Evolutionary conservation across 116 monocot genomes (phyloP), one percentile per base, ranked within the genome.

Genomic region (Posidonia oceanica): DNA sequence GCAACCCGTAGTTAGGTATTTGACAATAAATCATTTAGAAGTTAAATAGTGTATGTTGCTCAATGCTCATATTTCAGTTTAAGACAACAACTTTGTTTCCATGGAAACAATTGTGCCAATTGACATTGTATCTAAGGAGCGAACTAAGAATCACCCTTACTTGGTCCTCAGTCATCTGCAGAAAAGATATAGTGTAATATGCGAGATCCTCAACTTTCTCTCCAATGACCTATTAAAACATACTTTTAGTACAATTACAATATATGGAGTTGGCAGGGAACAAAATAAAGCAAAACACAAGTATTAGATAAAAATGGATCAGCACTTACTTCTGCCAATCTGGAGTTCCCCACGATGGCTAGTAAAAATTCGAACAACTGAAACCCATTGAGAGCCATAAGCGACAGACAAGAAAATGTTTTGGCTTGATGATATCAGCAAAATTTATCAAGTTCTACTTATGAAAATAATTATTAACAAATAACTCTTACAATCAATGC

Each of bases 131-230:
- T 48, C 48, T 48, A 68, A 59, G 12, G 7, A 58, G 41, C 61
- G 48, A 36, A 59, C 18, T 14, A 60, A 68, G 38, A 29, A 29
- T 0, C 29, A 15, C 13, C 38, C 66, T 44, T 85, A 97, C 97
- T 82, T 97, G 97, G 59, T 97, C 89, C 66, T 89, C 89, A 53
- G 97, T 97, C 62, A 92, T 92, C 72, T 92, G 97, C 48, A 92
- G 54, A 80, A 89, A 97, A 53, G 75, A 74, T 61, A 97, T 78
- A 55, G 79, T 84, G 74, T 97, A 76, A 66, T 89, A 97, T 53
- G 81, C 75, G 76, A 97, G 75, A 75, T 97, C 89, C 57, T 80
- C 87, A 13, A 92, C 76, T 75, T 76, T 87, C 52, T 66, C 63
- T 70, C 37, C 73, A 63, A 94, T 76, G 39, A 84, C 70, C 94